Percentiles rank a stretch among this genome's conserved stretches.
phyloP scores from a whole-genome alignment of 768 basidiomycete species.

The Rhizopogon rudus region DNA sequence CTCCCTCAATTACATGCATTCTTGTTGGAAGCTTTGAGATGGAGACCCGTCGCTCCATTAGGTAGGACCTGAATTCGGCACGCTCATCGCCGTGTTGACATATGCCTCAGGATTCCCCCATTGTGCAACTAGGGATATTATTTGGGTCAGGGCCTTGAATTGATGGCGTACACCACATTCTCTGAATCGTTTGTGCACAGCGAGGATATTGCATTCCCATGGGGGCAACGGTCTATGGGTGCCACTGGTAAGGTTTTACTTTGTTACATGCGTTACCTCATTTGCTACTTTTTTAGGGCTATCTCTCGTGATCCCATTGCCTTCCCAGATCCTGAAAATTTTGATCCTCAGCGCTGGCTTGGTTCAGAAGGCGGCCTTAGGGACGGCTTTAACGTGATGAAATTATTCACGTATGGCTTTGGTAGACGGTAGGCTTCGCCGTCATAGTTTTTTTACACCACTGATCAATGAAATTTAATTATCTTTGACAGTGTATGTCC shows the following conservation, averaged over 20 bases:
- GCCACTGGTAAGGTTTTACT: conserved; percentile 20
- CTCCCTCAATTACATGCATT: conserved; percentile 35
- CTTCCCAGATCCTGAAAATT: no score
- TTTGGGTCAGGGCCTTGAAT: conserved; percentile 36
- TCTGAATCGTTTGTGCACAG: conserved; percentile 13
- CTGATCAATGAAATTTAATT: no score
- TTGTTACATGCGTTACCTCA: no score
- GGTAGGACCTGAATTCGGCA: conserved; percentile 18
- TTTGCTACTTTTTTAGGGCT: not conserved
- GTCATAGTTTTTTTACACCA: no score
- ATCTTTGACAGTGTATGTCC: no score
- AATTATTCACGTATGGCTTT: no score
- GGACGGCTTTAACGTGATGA: no score
- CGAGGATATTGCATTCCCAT: conserved; percentile 28
- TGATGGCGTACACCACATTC: not conserved
- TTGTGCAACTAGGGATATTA: conserved; percentile 54
- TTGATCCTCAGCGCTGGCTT: no score
- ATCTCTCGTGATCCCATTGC: no score
- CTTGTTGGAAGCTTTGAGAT: conserved; percentile 14
- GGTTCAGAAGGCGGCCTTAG: no score
- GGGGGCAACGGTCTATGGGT: conserved; percentile 29
- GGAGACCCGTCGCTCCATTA: conserved; percentile 13
- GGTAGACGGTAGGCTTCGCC: no score
- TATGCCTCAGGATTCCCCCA: conserved; percentile 45
- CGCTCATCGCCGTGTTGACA: not conserved